Evolutionary conservation across 768 basidiomycete genomes (phyloP), one percentile per base, ranked within the genome.

Genomic region (Mycena capillaripes): DNA sequence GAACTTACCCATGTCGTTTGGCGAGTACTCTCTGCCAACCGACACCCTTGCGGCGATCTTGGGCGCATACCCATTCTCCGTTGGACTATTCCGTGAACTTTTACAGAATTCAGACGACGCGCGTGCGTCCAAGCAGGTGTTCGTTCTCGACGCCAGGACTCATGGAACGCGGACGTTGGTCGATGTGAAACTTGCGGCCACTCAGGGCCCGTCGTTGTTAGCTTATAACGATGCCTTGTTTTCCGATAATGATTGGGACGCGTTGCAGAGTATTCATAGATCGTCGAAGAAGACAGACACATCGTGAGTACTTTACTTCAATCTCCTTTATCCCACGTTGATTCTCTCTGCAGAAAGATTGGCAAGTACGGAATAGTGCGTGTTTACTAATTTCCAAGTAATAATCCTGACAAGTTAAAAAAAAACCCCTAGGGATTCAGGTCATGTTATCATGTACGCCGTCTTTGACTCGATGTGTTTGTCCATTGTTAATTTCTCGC

Each of bases 61-160:
- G 0, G 79, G 81, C 0, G 81, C 78, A 3, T 89, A 89, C 71
- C 87, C 87, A 0, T 86, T 84, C 64, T 85, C 85, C 8, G 79
- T 84, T 25, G 85, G 86, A 0, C 67, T 88, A 4, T 77, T 89
- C 19, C 81, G 86, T 8, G 88, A 89, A 64, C 52, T 88, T 0
- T 29, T 88, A 2, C 86, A 87, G 76, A 89, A 89, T 64, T 85
- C 87, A 0, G 87, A 89, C 53, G 88, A 89, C 75, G 87, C 88
- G 0, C 77, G 80, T n/a, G 88, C 64, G 42, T 66, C 66, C 36
- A 36, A 63, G 30, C 65, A 89, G 86, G 76, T 82, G 0, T 86
- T 89, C 69, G 76, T 87, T 3, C 78, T 88, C 16, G 88, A 89
- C 71, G 63, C 72, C 50, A 79, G 84, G n/a, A 69, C 61, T 0